Conservation (phyloP, 345 rosid genomes). For the Populus deltoides region DNA sequence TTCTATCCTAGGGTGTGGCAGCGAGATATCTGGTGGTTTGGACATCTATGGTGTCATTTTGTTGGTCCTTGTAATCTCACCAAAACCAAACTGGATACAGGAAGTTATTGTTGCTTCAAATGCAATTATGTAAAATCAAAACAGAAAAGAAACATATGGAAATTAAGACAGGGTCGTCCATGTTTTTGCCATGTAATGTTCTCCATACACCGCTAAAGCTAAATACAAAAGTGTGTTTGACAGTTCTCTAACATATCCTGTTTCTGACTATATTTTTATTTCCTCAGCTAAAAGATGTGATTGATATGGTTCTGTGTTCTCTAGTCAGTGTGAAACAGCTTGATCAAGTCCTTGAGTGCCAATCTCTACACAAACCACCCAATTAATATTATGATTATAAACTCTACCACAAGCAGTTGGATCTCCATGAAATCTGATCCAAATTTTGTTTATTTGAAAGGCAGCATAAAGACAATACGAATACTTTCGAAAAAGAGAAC, state of each 20-base stretch:
- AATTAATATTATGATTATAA: too few relatives aligned
- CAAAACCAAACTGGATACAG: constrained; percentile 18
- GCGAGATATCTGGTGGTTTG: constrained; percentile 16
- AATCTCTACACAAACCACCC: too few relatives aligned
- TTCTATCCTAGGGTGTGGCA: constrained; percentile 16
- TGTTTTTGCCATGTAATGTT: constrained; percentile 28
- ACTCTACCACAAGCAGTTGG: not conserved
- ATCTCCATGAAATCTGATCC: not conserved
- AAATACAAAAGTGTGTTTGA: not conserved
- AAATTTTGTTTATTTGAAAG: not conserved
- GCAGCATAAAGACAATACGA: not conserved
- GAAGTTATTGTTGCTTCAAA: constrained; percentile 20
- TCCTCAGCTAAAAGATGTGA: not conserved
- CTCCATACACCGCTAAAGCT: constrained; percentile 17
- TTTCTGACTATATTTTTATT: not conserved
- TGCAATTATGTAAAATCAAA: constrained; percentile 21
- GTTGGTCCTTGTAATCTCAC: constrained; percentile 19
- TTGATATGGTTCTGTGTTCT: not conserved
- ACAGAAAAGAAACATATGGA: not conserved
- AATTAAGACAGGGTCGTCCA: constrained; percentile 11
- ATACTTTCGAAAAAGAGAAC: not conserved
- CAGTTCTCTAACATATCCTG: not conserved
- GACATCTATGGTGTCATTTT: constrained; percentile 22
- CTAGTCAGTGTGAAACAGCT: not conserved
- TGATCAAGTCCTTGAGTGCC: not conserved